A percentile compares a stretch with the other conserved stretches of the same genome.
Conservation (phyloP, 192 early-diverging fungal species). For the Coemansia sp. region DNA sequence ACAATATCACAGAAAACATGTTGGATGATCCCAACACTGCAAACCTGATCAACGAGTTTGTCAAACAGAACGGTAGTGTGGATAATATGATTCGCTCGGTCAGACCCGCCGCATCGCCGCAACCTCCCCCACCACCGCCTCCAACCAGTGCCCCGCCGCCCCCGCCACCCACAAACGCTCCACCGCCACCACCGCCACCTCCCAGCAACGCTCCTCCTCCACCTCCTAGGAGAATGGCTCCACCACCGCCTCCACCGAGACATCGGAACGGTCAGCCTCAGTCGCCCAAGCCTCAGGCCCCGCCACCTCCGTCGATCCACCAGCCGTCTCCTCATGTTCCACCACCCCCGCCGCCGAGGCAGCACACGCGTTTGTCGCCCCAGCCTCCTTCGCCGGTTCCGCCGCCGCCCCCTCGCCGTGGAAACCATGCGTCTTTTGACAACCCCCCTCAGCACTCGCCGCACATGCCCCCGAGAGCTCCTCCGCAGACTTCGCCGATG, state of each 20-base stretch:
- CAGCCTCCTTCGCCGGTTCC: slow-evolving; percentile 10
- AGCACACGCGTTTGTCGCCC: slow-evolving; percentile 13
- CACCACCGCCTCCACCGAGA: slow-evolving; percentile 25
- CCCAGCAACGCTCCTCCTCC: slow-evolving; percentile 16
- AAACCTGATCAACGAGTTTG: slow-evolving; percentile 66
- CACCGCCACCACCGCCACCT: slow-evolving; percentile 30
- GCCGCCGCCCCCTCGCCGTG: slow-evolving; percentile 17
- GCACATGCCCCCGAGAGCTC: slow-evolving; percentile 13
- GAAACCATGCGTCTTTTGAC: slow-evolving; percentile 6
- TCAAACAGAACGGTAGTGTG: slow-evolving; percentile 61
- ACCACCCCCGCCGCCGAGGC: slow-evolving; percentile 20
- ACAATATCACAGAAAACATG: slow-evolving; percentile 60
- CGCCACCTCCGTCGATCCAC: slow-evolving; percentile 18
- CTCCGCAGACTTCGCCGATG: slow-evolving; percentile 23
- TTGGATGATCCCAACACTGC: slow-evolving; percentile 65
- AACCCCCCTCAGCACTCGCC: slow-evolving; percentile 12
- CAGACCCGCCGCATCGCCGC: slow-evolving; percentile 15
- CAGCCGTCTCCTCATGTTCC: slow-evolving; percentile 4
- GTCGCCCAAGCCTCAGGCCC: neutral
- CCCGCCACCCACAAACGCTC: too few relatives aligned
- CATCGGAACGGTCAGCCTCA: slow-evolving; percentile 13
- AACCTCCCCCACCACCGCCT: slow-evolving; percentile 14
- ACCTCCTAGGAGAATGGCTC: slow-evolving; percentile 10
- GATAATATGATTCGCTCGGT: slow-evolving; percentile 47
- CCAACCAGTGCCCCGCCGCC: slow-evolving; percentile 19